Percentiles rank a stretch among this genome's conserved stretches.
phyloP scores from a whole-genome alignment of 495 filamentous ascomycete genomes.

The Hyaloscypha variabilis region DNA sequence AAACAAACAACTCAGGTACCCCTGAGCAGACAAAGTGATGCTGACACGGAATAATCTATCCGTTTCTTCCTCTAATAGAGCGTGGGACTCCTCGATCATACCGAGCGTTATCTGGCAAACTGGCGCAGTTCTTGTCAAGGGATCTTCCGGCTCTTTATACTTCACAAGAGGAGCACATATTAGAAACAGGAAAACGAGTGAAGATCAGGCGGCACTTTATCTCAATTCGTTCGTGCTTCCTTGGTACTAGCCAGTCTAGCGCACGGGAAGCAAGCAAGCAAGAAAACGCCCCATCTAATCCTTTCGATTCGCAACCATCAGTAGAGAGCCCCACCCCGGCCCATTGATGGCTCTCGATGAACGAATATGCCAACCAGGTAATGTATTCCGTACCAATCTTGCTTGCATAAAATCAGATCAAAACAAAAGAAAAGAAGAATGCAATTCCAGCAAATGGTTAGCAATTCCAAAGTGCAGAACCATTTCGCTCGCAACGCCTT shows the following conservation, averaged over 20 bases:
- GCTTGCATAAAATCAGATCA: neutral
- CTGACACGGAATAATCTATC: too few relatives aligned
- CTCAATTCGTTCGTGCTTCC: neutral
- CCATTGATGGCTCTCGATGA: neutral
- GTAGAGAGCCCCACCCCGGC: neutral
- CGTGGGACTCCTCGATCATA: too few relatives aligned
- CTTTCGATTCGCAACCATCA: neutral
- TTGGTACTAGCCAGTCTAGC: neutral
- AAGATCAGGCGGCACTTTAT: neutral
- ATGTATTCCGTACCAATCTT: neutral
- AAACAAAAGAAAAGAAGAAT: neutral
- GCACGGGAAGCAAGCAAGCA: neutral
- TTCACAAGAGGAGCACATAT: too few relatives aligned
- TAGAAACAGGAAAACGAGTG: neutral
- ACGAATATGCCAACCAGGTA: neutral
- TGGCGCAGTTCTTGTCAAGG: too few relatives aligned
- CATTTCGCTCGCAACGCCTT: neutral
- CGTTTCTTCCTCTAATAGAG: too few relatives aligned
- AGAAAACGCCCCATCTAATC: neutral
- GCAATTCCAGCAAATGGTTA: neutral
- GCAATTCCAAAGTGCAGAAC: neutral
- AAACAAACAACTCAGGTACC: too few relatives aligned
- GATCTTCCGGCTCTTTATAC: too few relatives aligned
- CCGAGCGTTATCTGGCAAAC: too few relatives aligned
- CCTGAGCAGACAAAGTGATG: too few relatives aligned